A percentile compares a stretch with the other conserved stretches of the same genome.
Conservation (phyloP, 352 stramenopile species). For the Pythium scleroteichum region DNA sequence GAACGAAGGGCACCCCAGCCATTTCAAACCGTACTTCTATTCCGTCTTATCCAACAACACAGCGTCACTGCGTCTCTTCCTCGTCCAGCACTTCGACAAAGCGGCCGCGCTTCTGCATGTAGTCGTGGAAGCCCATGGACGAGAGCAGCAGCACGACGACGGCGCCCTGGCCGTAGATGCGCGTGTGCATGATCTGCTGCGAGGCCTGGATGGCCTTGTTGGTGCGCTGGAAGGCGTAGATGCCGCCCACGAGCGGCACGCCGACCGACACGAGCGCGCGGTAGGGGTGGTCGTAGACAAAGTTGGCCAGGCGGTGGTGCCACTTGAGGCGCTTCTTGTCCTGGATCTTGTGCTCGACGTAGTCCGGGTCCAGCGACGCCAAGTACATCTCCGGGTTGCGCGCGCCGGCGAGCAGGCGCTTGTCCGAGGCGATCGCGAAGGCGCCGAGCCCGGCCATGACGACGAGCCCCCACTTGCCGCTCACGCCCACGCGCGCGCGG, state of each 20-base stretch:
- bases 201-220: slow-evolving; percentile 71
- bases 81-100: slow-evolving; percentile 37
- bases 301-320: slow-evolving; percentile 69
- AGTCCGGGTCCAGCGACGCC: slow-evolving; percentile 48
- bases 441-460: slow-evolving; percentile 58
- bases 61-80: neutral
- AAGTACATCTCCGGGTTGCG: slow-evolving; percentile 78
- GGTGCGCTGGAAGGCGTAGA: slow-evolving; percentile 67
- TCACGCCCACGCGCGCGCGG: slow-evolving; percentile 66
- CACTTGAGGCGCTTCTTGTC: slow-evolving; percentile 44
- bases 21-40: slow-evolving; percentile 1
- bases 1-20: neutral
- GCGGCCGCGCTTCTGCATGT: slow-evolving; percentile 69
- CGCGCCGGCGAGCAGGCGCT: slow-evolving; percentile 54
- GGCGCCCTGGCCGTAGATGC: slow-evolving; percentile 76
- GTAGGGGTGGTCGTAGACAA: slow-evolving; percentile 84
- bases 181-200: slow-evolving; percentile 88
- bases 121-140: slow-evolving; percentile 87
- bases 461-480: slow-evolving; percentile 75
- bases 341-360: slow-evolving; percentile 36
- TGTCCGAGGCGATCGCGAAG: slow-evolving; percentile 73
- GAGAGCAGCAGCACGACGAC: slow-evolving; percentile 70
- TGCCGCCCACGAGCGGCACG: slow-evolving; percentile 64
- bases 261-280: slow-evolving; percentile 50
- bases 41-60: neutral